Base-by-base conservation (phyloP, 805 yeast genomes). In the Spathaspora girioi region DNA sequence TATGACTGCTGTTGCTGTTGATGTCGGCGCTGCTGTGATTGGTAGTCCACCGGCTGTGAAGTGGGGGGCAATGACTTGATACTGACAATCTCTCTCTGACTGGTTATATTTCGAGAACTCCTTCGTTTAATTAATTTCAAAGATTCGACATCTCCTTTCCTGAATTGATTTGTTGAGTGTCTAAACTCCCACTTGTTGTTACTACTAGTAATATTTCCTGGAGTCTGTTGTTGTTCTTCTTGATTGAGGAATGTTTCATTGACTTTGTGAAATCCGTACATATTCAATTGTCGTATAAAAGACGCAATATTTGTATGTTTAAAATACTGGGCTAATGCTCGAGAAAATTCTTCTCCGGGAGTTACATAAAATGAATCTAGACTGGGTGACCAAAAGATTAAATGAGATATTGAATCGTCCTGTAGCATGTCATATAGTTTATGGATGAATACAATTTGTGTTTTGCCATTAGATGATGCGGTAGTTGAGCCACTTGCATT, bases 351-450 rank as follows among this genome's bases (percentile, higher is more conserved):
- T 65, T 92, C 97, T 47, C 87, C 86, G 0, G 97, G 97, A 4
- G 80, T 70, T n/a, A 93, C 82, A 50, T 83, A 79, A 60, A 94
- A 94, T 5, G 92, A 81, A 56, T 84, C 88, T 53, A 81, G 80
- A 10, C 82, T 61, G 10, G 81, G 75, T 1, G 89, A 69, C 97
- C 98, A 93, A 84, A 93, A 85, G 20, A 93, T 93, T 38, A 93
- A 76, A 62, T 87, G 94, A 51, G 80, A 71, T 32, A 93, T 71
- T 27, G 79, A 68, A 2, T 74, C 73, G 63, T 93, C 97, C 59
- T 92, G 96, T 46, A 93, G 78, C 96, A 93, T 93, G 56, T 86
- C 83, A 74, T 89, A 92, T 23, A 93, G 79, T 65, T 93, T 93
- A 69, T 92, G 97, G 53, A 92, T 88, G 70, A 93, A 93, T 49